Base-by-base conservation (phyloP, 345 rosid species). In the Pseudoturritis turrita region DNA sequence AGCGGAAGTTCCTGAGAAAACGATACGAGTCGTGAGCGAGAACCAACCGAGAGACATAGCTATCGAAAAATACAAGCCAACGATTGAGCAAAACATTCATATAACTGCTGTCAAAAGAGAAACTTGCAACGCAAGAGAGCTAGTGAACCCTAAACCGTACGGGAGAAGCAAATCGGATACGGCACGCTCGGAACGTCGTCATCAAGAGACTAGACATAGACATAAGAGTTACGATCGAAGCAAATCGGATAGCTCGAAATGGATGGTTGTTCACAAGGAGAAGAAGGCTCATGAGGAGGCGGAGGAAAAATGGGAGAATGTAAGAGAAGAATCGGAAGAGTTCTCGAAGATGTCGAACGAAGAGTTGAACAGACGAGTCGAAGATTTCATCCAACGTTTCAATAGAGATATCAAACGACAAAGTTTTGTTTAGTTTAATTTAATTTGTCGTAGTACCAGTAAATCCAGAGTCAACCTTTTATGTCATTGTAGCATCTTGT, bases 311-410 rank as follows among this genome's bases (percentile, higher is more conserved):
- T 52, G 37, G 65, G 35, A 76, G 71, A 69, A 76, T 69, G 75
- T 76, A 25, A 23, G 71, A 58, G 84, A 85, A 43, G 81, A 70
- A 3, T 69, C 79, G 2, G 77, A 86, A 37, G 87, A 86, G 77
- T 88, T 82, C 31, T 79, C 89, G 14, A 79, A 67, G 18, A 72
- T 92, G 96, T 83, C 96, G 1, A 71, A 84, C 41, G 96, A 90
- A 58, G 98, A 92, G 50, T 58, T 90, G 50, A 88, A 90, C 68
- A 71, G 80, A 68, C 83, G 96, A 72, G 88, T 87, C 4, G 96
- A 92, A 73, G 96, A 92, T 67, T 89, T 92, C 21, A 92, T 92
- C 77, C 79, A 75, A 58, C 79, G 70, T 41, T 84, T 81, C 77
- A 89, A 83, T 47, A 75, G 67, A 70, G 87, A 92, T 58, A 84